Evolutionary conservation across 345 rosid species (phyloP).

Genomic region (Microthlaspi erraticum): DNA sequence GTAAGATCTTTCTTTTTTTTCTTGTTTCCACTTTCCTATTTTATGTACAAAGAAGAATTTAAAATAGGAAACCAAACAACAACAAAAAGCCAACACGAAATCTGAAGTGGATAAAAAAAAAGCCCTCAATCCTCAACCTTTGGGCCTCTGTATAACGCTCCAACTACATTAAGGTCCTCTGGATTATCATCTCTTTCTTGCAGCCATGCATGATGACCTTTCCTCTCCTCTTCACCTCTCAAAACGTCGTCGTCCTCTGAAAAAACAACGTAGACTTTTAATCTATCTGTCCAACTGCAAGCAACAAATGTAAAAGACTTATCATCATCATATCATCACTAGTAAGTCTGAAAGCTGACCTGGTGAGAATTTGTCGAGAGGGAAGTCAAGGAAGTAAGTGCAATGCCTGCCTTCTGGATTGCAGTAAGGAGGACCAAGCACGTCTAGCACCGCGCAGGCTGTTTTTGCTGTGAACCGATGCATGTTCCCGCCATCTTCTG

Average conservation of each 20-base stretch:
- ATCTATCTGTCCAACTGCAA: not conserved
- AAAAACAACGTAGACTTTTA: slow-evolving; percentile 12
- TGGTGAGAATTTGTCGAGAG: slow-evolving; percentile 50
- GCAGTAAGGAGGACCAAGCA: slow-evolving; percentile 88
- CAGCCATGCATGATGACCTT: slow-evolving; percentile 70
- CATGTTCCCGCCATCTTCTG: slow-evolving; percentile 95
- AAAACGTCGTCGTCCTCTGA: slow-evolving; percentile 51
- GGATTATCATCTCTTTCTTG: slow-evolving; percentile 66
- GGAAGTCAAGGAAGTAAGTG: slow-evolving; percentile 68
- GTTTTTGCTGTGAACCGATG: slow-evolving; percentile 88
- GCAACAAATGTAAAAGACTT: not conserved
- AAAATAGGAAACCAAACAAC: slow-evolving; percentile 20
- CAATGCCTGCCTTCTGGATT: slow-evolving; percentile 83
- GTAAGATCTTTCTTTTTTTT: not conserved
- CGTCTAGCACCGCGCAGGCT: slow-evolving; percentile 89
- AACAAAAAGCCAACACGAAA: not conserved
- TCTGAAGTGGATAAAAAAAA: slow-evolving; percentile 20
- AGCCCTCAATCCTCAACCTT: slow-evolving; percentile 42
- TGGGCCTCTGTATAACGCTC: slow-evolving; percentile 63
- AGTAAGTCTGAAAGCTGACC: not conserved
- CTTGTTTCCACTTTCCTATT: slow-evolving; percentile 23
- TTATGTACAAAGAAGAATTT: slow-evolving; percentile 56
- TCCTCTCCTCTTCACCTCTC: slow-evolving; percentile 57
- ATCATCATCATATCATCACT: not conserved
- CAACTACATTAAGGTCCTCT: slow-evolving; percentile 56